phyloP scores from a whole-genome alignment of 2,329 filamentous ascomycete genomes.

The Xylaria sp. region DNA sequence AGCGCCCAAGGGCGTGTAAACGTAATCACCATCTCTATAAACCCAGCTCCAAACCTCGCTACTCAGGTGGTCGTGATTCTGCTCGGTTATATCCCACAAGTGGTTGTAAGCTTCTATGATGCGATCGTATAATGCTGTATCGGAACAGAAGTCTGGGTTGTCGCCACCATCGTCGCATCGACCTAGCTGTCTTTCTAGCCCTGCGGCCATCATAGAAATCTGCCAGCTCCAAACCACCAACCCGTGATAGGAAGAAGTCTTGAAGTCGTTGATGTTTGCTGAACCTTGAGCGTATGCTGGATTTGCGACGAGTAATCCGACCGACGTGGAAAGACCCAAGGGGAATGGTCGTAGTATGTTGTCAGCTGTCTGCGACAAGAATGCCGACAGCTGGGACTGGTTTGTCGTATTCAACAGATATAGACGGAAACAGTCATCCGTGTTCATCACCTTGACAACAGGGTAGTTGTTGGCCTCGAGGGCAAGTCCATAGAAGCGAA shows the following conservation, averaged over 20 bases:
- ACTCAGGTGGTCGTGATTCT: constrained; percentile 61
- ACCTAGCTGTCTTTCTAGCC: constrained; percentile 65
- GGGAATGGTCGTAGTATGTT: constrained; percentile 68
- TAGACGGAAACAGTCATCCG: constrained; percentile 70
- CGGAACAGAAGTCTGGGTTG: constrained; percentile 60
- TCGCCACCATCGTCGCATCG: constrained; percentile 56
- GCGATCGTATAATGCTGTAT: constrained; percentile 55
- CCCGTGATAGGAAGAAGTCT: constrained; percentile 69
- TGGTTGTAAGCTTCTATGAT: constrained; percentile 64
- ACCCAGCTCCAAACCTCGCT: constrained; percentile 72
- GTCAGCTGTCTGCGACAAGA: constrained; percentile 66
- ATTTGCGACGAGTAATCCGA: constrained; percentile 69
- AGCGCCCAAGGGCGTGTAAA: constrained; percentile 61
- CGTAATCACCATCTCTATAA: constrained; percentile 59
- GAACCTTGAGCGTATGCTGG: constrained; percentile 64
- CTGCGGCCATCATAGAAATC: constrained; percentile 70
- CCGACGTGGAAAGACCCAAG: constrained; percentile 64
- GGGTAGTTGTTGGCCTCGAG: constrained; percentile 62
- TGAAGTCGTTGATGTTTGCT: constrained; percentile 61
- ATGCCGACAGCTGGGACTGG: constrained; percentile 63
- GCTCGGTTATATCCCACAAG: constrained; percentile 70
- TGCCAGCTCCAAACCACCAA: constrained; percentile 74
- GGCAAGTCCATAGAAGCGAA: constrained; percentile 66
- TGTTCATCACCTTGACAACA: constrained; percentile 68
- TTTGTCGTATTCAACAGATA: constrained; percentile 70